Base-by-base conservation (phyloP, 2,329 filamentous ascomycete genomes). In the Chaetomiaceae sp. region DNA sequence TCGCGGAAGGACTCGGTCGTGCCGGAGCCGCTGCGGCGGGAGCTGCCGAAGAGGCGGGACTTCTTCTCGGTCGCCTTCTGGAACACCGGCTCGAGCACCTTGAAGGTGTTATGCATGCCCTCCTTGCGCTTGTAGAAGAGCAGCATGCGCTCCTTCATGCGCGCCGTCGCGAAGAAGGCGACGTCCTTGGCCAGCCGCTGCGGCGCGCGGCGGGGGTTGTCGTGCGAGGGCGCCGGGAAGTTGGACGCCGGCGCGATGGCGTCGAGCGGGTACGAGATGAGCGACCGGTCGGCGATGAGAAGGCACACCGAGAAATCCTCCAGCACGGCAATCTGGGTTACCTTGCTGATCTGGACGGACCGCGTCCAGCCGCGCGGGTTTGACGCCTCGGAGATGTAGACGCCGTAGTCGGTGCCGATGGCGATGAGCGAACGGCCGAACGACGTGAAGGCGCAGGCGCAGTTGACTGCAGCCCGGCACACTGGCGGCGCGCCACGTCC, bases 111-210 rank as follows among this genome's bases (percentile, higher is more conserved):
- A 58, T 90, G 88, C 51, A 96, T 75, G 22, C 85, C 85, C 63
- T 97, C 93, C 52, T 88, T 87, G 64, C 94, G 94, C 70, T 97
- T 97, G 76, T 97, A 98, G 65, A 98, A 91, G 22, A 98, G 82
- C 7, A 98, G 73, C 55, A 86, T 90, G 7, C 93, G 81, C 51
- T 98, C 93, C 72, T 98, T 98, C 90, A 98, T 96, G 49, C 86
- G 82, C 9, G 91, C 93, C 1, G 89, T 93, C 14, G 89, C 88
- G 64, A 98, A 98, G 73, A 97, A 98, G 12, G 90, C 87, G 17
- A 98, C 90, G 61, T 98, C 93, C 62, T 93, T 87, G 54, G 84
- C 86, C 27, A 98, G 76, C 58, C 91, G 88, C 63, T 97, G 91
- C 0, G 93, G 93, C n/a, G 93, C 88, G 52, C 86, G 81, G 20